Conservation (phyloP, 345 rosid genomes). For the Pelargonium nanum region DNA sequence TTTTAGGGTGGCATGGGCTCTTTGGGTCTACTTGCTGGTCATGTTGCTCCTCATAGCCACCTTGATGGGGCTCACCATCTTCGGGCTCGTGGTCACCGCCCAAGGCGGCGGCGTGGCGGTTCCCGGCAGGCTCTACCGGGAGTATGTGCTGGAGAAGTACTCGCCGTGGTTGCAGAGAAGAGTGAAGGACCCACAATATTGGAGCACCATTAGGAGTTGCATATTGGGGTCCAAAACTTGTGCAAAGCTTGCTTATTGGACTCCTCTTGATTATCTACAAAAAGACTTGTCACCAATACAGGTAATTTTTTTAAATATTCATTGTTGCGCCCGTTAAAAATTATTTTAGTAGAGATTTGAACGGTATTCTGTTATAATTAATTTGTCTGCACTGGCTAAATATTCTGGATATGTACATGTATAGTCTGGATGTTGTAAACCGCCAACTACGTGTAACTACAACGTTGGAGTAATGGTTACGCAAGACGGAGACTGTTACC, state of each 20-base stretch:
- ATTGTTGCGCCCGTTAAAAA: not conserved
- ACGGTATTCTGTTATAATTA: not conserved
- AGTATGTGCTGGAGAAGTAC: constrained; percentile 59
- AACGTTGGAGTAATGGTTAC: constrained; percentile 32
- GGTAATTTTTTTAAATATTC: constrained; percentile 22
- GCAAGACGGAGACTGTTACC: constrained; percentile 74
- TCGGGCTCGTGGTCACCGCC: constrained; percentile 72
- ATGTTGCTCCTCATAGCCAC: constrained; percentile 63
- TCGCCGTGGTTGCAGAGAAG: constrained; percentile 71
- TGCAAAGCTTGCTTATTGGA: constrained; percentile 54
- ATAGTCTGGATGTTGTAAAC: constrained; percentile 97
- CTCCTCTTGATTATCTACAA: constrained; percentile 66
- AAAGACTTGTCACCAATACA: constrained; percentile 65
- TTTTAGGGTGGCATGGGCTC: constrained; percentile 66
- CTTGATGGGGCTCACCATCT: constrained; percentile 52
- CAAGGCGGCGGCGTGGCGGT: constrained; percentile 69
- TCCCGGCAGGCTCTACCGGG: constrained; percentile 58
- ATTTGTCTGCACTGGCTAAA: not conserved
- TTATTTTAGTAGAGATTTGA: not conserved
- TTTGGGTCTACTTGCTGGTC: constrained; percentile 80
- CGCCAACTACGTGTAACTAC: constrained; percentile 80
- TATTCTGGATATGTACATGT: not conserved
- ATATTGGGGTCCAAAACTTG: constrained; percentile 66
- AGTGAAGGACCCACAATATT: constrained; percentile 41
- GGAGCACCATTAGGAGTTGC: constrained; percentile 66